Conservation (phyloP, 371 early-diverging fungal genomes). For the Encephalitozoon cuniculi region DNA sequence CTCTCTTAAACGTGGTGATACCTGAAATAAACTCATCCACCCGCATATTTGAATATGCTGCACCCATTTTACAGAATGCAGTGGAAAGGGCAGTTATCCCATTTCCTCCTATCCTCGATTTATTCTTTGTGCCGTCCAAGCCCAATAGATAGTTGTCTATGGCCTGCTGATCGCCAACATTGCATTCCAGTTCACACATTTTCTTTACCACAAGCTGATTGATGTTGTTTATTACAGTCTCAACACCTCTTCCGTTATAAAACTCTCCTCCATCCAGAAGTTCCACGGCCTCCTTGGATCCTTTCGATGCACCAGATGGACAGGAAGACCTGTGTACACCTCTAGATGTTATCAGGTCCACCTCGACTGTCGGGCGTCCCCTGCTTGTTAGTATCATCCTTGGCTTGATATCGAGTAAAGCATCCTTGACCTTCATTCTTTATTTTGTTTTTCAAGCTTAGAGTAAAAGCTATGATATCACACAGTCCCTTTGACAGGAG, state of each 20-base stretch:
- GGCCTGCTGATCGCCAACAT: conserved; percentile 72
- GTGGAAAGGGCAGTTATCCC: conserved; percentile 91
- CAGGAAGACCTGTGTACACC: conserved; percentile 85
- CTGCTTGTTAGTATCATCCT: conserved; percentile 96
- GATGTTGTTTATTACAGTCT: conserved; percentile 80
- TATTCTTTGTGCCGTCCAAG: conserved; percentile 84
- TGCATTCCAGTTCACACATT: conserved; percentile 66
- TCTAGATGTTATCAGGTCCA: conserved; percentile 77
- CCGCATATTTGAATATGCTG: conserved; percentile 75
- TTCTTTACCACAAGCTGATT: conserved; percentile 73
- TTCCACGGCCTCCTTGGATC: conserved; percentile 91
- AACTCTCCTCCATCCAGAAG: conserved; percentile 74
- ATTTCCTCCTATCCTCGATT: conserved; percentile 80
- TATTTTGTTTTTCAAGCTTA: neutral
- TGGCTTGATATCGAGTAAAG: conserved; percentile 61
- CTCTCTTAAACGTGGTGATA: conserved; percentile 66
- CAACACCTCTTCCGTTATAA: conserved; percentile 87
- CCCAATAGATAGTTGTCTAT: conserved; percentile 78
- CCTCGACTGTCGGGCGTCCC: conserved; percentile 95
- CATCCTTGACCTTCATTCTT: conserved; percentile 23
- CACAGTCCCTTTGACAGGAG: neutral
- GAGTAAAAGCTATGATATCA: too few relatives aligned
- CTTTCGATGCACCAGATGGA: conserved; percentile 95
- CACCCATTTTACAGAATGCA: conserved; percentile 85
- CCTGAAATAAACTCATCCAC: conserved; percentile 80